Percentiles rank a stretch among this genome's conserved stretches.
Conservation (phyloP, 768 basidiomycete genomes). For the Psilocybe subaeruginosa region DNA sequence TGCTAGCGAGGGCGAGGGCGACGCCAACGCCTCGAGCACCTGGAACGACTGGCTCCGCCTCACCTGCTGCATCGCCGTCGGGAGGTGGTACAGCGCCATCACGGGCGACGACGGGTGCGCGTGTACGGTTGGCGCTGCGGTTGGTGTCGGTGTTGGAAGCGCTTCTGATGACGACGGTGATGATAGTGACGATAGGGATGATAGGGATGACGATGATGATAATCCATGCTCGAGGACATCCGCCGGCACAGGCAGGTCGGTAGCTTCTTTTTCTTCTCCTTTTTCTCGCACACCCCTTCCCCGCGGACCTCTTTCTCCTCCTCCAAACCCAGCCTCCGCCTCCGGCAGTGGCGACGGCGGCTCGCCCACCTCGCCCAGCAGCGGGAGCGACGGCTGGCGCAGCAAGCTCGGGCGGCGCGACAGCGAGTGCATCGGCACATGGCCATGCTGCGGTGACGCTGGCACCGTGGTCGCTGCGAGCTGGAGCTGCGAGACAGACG, state of each 20-base stretch:
- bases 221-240: no score
- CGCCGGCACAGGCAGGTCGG: no score
- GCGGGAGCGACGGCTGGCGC: neutral
- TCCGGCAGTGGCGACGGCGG: slow-evolving; percentile 12
- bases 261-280: no score
- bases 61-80: slow-evolving; percentile 13
- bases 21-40: neutral
- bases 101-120: neutral
- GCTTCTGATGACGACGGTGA: neutral
- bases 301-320: no score
- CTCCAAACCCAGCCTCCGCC: slow-evolving; percentile 2
- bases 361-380: neutral
- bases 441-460: neutral
- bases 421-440: neutral
- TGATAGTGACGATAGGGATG: no score
- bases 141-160: neutral
- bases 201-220: no score
- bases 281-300: no score
- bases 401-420: slow-evolving; percentile 6
- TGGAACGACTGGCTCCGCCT: slow-evolving; percentile 7
- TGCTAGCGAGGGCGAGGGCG: neutral
- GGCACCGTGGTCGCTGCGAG: no score
- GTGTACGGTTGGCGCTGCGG: neutral
- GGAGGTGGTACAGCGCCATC: slow-evolving; percentile 15
- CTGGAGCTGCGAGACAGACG: neutral